phyloP scores from a whole-genome alignment of 148 eudicot species.

The Salicornia ramosissima region DNA sequence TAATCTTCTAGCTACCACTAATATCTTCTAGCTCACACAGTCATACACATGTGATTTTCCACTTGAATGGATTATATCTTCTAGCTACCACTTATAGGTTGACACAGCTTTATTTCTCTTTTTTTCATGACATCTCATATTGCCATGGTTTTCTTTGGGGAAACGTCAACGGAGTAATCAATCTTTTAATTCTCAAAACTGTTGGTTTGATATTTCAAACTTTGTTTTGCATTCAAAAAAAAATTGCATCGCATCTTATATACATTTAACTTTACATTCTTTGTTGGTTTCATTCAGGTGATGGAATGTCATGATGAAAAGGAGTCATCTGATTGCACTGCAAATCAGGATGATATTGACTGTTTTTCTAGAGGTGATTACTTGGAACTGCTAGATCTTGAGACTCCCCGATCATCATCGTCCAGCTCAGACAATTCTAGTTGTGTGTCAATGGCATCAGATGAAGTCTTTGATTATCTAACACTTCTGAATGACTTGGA shows the following conservation, averaged over 20 bases:
- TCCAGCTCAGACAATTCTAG: conserved; percentile 49
- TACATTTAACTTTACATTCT: not conserved
- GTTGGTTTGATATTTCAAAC: not conserved
- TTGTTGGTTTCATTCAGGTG: conserved; percentile 17
- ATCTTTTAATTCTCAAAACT: too few relatives aligned
- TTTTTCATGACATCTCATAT: too few relatives aligned
- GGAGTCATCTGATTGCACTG: conserved; percentile 2
- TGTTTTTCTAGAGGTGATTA: conserved; percentile 38
- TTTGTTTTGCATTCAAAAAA: too few relatives aligned
- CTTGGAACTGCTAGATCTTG: conserved; percentile 57
- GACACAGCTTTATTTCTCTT: too few relatives aligned
- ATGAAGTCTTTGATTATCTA: conserved; percentile 41
- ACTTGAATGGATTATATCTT: not conserved
- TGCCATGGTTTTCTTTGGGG: too few relatives aligned
- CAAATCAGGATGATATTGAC: conserved; percentile 15
- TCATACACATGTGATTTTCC: too few relatives aligned
- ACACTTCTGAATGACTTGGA: conserved; percentile 36
- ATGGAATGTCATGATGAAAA: conserved; percentile 10
- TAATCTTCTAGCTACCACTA: too few relatives aligned
- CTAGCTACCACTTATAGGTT: too few relatives aligned
- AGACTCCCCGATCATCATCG: conserved; percentile 32
- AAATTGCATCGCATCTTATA: not conserved
- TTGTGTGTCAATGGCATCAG: conserved; percentile 38
- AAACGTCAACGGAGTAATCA: too few relatives aligned
- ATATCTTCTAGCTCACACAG: too few relatives aligned